Evolutionary conservation across 2,329 filamentous ascomycete species (phyloP), one percentile per base, ranked within the genome.

Genomic region (Aspergillus floridensis): DNA sequence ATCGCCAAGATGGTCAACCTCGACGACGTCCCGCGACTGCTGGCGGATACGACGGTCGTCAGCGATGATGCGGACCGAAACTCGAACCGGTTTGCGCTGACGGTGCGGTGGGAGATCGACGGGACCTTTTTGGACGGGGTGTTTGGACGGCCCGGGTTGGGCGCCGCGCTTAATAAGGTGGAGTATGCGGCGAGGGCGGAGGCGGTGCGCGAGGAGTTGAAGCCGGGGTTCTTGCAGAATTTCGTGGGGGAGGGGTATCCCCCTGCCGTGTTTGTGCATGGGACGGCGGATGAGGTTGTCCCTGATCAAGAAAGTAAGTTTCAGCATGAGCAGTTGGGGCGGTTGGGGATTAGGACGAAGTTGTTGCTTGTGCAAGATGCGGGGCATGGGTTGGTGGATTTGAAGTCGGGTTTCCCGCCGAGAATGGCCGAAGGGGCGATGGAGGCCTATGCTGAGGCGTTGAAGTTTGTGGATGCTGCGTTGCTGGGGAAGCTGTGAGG

Each of bases 251-350:
- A 24, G 19, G 52, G 53, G 14, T 61, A 68, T 47, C 65, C 66
- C 7, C 66, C 66, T 6, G 60, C 62, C 10, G 57, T 66, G 14
- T 64, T 68, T 44, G 65, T 68, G 49, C 66, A 68, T 57, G 66
- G 66, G 0, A 61, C 59, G 4, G 60, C 58, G 3, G 66, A 68
- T 54, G 66, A 68, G 49, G 66, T 66, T n/a, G 66, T 68, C 12
- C 54, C 61, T 1, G 58, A 56, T 14, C 44, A 59, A n/a, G 66
- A 68, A 47, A 66, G 66, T 38, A 29, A 56, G 8, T 44, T 60
- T 19, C 66, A 68, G 2, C 31, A 66, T 46, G 59, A 65, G 22
- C 63, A 64, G 50, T 48, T 68, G 26, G 49, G 47, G 26, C 26
- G 41, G 12, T 16, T 66, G 24, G 65, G 63, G 3, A 60, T 66